Base-by-base conservation (phyloP, 2,329 filamentous ascomycete genomes). In the Sarocladiaceae sp. region DNA sequence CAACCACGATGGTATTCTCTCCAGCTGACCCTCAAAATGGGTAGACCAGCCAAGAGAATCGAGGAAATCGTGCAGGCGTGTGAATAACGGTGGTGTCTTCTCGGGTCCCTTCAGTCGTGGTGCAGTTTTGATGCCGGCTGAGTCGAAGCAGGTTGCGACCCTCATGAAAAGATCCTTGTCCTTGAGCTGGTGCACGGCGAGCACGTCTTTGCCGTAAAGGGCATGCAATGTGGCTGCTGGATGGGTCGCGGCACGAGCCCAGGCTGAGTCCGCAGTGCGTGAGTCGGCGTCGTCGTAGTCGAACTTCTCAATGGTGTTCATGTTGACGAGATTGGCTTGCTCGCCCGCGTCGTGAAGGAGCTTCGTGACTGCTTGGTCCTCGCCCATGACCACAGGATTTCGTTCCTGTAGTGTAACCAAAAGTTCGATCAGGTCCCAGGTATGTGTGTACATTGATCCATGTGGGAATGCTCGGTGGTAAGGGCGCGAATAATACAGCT, bases 391-490 rank as follows among this genome's bases (percentile, higher is more conserved):
- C 1, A 65, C 58, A 17, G 57, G 52, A 53, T 59, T 58, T 40
- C 53, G 51, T 23, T 53, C 50, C 52, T 68, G 65, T 13, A 67
- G 57, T 11, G 46, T 46, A 5, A 58, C 53, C 2, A 68, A 52
- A 17, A 63, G 51, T 50, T 63, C 56, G 5, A 66, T 57, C 59
- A 66, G 59, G 46, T 67, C 65, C 64, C 65, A 66, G 4, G 64
- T 66, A 4, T 61, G 52, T 17, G 65, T 66, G 57, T 67, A 67
- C 59, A 68, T 65, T 23, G 64, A 60, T 5, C 65, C 65, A 26
- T 66, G 64, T 1, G 65, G 64, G 48, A 64, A 66, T 1, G 58
- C 58, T 31, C 61, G 57, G 49, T 62, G 59, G 53, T 58, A 54
- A 5, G 46, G 50, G 12, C 33, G 52, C 15, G 59, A 61, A 20